A percentile compares a stretch with the other conserved stretches of the same genome.
Conservation (phyloP, 1,139 yeast species). For the Kodamaea sp. region DNA sequence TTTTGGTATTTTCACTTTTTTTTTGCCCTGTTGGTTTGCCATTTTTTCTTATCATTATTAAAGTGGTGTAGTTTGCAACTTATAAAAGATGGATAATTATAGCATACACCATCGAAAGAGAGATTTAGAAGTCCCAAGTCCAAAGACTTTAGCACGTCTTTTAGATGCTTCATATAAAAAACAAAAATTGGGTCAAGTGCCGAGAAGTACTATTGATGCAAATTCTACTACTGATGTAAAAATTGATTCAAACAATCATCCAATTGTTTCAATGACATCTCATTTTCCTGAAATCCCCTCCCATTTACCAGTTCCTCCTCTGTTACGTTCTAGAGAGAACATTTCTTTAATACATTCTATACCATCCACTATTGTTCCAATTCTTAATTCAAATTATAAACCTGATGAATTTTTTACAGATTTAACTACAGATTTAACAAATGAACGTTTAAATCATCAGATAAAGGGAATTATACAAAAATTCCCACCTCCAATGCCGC, state of each 20-base stretch:
- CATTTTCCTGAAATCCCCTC: conserved; percentile 1
- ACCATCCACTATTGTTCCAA: conserved; percentile 39
- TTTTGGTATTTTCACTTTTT: too few relatives aligned
- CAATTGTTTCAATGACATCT: neutral
- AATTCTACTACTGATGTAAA: conserved; percentile 1
- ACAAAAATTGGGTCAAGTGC: conserved; percentile 7
- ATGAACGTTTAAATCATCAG: conserved; percentile 20
- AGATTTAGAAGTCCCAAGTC: conserved; percentile 13
- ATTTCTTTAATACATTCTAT: conserved; percentile 26
- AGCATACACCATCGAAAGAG: conserved; percentile 5
- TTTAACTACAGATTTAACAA: conserved; percentile 19
- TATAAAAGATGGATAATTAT: conserved; percentile 1
- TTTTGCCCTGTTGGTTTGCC: too few relatives aligned
- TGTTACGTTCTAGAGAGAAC: conserved; percentile 1
- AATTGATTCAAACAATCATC: neutral
- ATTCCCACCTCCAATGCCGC: conserved; percentile 46
- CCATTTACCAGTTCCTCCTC: conserved; percentile 6
- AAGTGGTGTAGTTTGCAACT: neutral
- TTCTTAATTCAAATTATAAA: conserved; percentile 31
- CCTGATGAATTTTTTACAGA: conserved; percentile 37
- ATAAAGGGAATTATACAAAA: conserved; percentile 24
- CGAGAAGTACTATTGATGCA: conserved; percentile 8
- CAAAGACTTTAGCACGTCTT: conserved; percentile 12
- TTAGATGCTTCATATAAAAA: conserved; percentile 10
- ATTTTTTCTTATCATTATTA: too few relatives aligned